A percentile compares a stretch with the other conserved stretches of the same genome.
phyloP scores from a whole-genome alignment of 441 rosid genomes.

The Jatropha podagrica region DNA sequence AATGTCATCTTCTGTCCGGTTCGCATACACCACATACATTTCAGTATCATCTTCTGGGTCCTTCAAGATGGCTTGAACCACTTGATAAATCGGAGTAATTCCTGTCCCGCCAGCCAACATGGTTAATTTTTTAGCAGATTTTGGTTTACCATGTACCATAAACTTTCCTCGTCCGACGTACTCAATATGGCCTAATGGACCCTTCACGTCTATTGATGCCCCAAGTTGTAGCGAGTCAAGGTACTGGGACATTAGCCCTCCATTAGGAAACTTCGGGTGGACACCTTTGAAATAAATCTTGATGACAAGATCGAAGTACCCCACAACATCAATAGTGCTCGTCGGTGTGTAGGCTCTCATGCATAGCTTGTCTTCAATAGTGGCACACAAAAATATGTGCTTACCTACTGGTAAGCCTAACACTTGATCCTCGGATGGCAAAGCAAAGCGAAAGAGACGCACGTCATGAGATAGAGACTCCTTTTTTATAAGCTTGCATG shows the following conservation, averaged over 20 bases:
- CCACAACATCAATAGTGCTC: conserved; percentile 54
- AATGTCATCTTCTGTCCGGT: conserved; percentile 82
- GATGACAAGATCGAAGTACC: conserved; percentile 74
- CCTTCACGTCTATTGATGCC: conserved; percentile 63
- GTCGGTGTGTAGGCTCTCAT: conserved; percentile 90
- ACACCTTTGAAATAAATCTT: conserved; percentile 75
- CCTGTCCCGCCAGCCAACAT: conserved; percentile 97
- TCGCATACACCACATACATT: conserved; percentile 78
- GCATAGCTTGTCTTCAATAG: conserved; percentile 62
- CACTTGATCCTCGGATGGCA: conserved; percentile 64
- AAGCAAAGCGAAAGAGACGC: conserved; percentile 59
- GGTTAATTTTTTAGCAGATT: conserved; percentile 68
- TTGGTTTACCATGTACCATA: conserved; percentile 64
- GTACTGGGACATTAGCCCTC: conserved; percentile 80
- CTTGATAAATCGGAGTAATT: conserved; percentile 81
- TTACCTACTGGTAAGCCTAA: conserved; percentile 83
- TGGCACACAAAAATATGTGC: conserved; percentile 74
- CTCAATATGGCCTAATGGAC: conserved; percentile 86
- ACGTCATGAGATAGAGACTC: conserved; percentile 70
- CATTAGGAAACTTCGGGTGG: conserved; percentile 75
- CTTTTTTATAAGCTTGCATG: conserved; percentile 65
- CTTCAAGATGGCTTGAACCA: conserved; percentile 65
- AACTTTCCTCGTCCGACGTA: conserved; percentile 68
- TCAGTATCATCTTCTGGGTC: conserved; percentile 80
- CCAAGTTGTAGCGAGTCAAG: conserved; percentile 64